Percentiles rank a stretch among this genome's conserved stretches.
These are phyloP conservation scores for Candida orba DNA, from an alignment of 805 yeast genomes.

Conservation along the genomic window DNA sequence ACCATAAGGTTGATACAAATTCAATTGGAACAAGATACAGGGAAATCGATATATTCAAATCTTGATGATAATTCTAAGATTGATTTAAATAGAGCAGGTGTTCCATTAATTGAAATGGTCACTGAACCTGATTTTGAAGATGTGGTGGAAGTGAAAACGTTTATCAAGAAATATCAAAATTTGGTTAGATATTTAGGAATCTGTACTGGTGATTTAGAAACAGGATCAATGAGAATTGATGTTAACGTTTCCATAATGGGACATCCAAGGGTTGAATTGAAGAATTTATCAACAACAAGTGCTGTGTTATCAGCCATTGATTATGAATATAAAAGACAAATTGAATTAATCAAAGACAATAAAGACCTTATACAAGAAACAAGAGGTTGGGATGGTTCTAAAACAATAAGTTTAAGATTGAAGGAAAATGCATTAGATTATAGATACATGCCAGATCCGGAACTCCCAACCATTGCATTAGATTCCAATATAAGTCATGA, in stretches of 20 bases:
- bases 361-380: conserved; percentile 50
- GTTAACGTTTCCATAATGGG: conserved; percentile 80
- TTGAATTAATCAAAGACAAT: conserved; percentile 36
- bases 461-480: conserved; percentile 55
- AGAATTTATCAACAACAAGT: conserved; percentile 78
- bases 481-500: conserved; percentile 34
- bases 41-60: conserved; percentile 53
- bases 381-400: conserved; percentile 83
- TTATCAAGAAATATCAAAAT: conserved; percentile 73
- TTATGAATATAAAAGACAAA: conserved; percentile 69
- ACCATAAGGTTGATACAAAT: conserved; percentile 64
- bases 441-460: conserved; percentile 93
- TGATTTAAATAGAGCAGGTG: conserved; percentile 79
- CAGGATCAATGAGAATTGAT: conserved; percentile 93
- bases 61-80: conserved; percentile 33
- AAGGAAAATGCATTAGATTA: conserved; percentile 85
- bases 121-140: conserved; percentile 79
- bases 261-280: conserved; percentile 76
- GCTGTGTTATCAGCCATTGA: conserved; percentile 73
- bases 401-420: conserved; percentile 59
- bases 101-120: conserved; percentile 84
- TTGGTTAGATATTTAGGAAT: conserved; percentile 61
- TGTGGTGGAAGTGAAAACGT: conserved; percentile 63
- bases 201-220: conserved; percentile 86
- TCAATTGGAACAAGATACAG: conserved; percentile 95